Base-by-base conservation (phyloP, 2,329 filamentous ascomycete species). In the Epichloe uncinata region DNA sequence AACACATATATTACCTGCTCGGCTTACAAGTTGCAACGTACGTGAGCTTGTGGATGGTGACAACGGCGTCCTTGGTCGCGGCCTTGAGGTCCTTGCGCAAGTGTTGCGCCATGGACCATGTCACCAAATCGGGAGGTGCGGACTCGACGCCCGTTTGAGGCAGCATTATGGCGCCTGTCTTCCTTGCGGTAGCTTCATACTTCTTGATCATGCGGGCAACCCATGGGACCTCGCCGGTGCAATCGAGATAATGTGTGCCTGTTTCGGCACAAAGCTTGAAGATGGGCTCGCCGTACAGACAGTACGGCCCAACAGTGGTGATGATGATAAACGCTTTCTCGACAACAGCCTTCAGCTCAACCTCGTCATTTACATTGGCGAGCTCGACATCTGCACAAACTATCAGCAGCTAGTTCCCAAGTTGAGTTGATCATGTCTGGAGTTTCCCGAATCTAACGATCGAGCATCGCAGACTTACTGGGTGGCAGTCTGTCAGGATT, bases 401-500 rank as follows among this genome's bases (percentile, higher is more conserved):
- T 22, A 20, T 50, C 13, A 45, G 22, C 11, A 49, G 18, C 36
- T 42, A 8, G 13, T 37, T 30, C 13, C 33, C 18, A 12, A 30
- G 18, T 3, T 41, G 11, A 20, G 15, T 5, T 41, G 11, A 20
- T 35, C 3, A 22, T 30, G 11, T 43, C 16, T 35, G 6, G 30
- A 15, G 26, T 50, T 58, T 40, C 42, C 26, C 26, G 13, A 41
- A 12, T 8, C 13, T 4, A 43, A 13, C 20, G 11, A 13, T 12
- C 2, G 9, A 37, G 52, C 26, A 49, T 16, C 4, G 42, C 13
- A 13, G 40, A 57, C 68, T 59, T 75, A 86, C 84, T 79, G 60
- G 89, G 88, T 48, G 78, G 75, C 36, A 70, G 61, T 48, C 90
- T 82, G 63, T 94, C 82, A 2, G 81, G 72, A 61, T 85, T 85